Conservation (phyloP, 306 rosid genomes). For the Lathyrus aphaca region DNA sequence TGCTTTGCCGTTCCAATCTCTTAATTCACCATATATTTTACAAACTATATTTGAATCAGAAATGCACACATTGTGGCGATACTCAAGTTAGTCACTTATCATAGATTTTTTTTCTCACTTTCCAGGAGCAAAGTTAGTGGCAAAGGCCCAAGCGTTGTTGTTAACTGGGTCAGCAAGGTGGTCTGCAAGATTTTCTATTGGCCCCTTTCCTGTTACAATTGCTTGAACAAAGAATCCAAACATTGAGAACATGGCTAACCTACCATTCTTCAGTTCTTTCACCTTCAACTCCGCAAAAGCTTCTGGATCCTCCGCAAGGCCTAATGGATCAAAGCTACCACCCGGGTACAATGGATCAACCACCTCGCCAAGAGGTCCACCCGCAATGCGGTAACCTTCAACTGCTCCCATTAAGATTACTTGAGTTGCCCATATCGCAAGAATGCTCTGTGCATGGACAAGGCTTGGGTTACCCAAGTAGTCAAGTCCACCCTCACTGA, state of each 20-base stretch:
- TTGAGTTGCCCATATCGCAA: background rate
- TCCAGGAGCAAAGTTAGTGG: slow-evolving; percentile 1
- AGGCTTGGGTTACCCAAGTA: background rate
- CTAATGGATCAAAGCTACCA: background rate
- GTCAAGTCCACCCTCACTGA: background rate
- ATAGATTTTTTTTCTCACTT: background rate
- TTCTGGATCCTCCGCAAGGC: background rate
- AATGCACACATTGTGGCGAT: no score
- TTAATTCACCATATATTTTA: no score
- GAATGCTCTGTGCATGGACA: background rate
- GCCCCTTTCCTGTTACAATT: background rate
- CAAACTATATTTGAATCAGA: no score
- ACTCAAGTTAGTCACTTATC: no score
- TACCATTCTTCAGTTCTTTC: background rate
- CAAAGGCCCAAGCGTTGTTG: background rate
- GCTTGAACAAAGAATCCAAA: background rate
- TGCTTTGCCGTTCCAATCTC: no score
- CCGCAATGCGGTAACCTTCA: background rate
- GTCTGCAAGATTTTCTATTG: background rate
- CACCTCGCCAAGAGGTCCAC: background rate
- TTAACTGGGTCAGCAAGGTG: background rate
- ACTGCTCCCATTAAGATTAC: background rate
- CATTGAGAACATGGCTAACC: background rate
- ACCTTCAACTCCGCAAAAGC: background rate
- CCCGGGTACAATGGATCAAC: background rate